Base-by-base conservation (phyloP, 306 rosid species). In the Acmispon strigosus region DNA sequence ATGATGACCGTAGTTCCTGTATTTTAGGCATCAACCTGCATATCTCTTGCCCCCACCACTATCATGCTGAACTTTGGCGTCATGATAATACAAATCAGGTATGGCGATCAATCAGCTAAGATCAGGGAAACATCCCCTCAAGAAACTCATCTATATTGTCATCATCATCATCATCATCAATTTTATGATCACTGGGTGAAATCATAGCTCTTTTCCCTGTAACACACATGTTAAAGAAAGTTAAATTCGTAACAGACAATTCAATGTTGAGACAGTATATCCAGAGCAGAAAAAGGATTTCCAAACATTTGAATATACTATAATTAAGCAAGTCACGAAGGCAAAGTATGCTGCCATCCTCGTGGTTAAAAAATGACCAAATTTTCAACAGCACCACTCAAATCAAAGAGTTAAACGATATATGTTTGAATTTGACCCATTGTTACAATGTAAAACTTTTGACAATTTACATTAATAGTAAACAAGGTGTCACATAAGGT, bases 91-190 rank as follows among this genome's bases (percentile, higher is more conserved):
- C 44, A 50, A 49, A 41, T 59, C 34, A 63, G 68, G 51, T 32
- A 47, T 8, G 32, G 11, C 36, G 29, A 56, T 55, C 45, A 61
- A 60, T 72, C 66, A 29, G 55, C 34, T 34, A 10, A 15, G 59
- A 45, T 87, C 84, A 92, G 49, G 88, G 98, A 81, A 92, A 92
- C 96, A 92, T 88, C 65, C 90, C 98, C 87, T 86, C 87, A 9
- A 90, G 93, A 85, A 72, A 90, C 76, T 90, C 96, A 3, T 88
- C 86, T 19, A 90, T 80, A 37, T 78, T 80, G 43, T 86, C 89
- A 18, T 87, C 87, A 9, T 51, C 70, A 1, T 86, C 89, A 18
- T 87, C 87, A 9, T 51, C 70, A 1, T 24, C 60, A 56, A 34
- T 74, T 78, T 84, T 82, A 60, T 66, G 75, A 70, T 86, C 84